Conservation (phyloP, 495 filamentous ascomycete genomes). For the Neurospora sp. region DNA sequence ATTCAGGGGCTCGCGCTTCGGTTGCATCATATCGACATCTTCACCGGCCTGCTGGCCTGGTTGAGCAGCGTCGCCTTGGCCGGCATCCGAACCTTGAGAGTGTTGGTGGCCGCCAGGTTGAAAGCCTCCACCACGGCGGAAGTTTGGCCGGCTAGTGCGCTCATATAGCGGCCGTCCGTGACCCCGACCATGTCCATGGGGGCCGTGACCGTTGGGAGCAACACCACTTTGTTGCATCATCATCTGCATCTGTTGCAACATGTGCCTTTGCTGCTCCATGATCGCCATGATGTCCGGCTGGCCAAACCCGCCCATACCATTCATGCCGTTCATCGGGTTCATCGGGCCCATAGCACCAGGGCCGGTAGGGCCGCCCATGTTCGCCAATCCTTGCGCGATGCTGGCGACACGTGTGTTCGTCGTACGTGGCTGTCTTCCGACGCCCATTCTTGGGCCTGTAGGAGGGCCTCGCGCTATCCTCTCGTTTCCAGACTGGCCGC, state of each 20-base stretch:
- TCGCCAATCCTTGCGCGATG: constrained; percentile 33
- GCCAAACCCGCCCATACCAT: constrained; percentile 29
- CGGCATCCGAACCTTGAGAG: constrained; percentile 11
- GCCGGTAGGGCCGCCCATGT: constrained; percentile 21
- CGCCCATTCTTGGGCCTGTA: constrained; percentile 54
- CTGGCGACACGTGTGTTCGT: constrained; percentile 32
- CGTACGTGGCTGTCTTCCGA: constrained; percentile 43
- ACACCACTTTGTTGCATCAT: constrained; percentile 43
- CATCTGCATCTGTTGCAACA: constrained; percentile 64
- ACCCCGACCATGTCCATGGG: constrained; percentile 18
- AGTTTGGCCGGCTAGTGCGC: constrained; percentile 39
- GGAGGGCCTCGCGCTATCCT: constrained; percentile 66
- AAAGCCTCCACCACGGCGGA: constrained; percentile 27
- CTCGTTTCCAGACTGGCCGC: constrained; percentile 58
- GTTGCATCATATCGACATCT: constrained; percentile 43
- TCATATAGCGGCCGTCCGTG: constrained; percentile 67
- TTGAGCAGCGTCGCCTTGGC: constrained; percentile 15
- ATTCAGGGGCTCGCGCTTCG: constrained; percentile 35
- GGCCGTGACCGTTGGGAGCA: neutral
- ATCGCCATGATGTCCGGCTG: constrained; percentile 75
- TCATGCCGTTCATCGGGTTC: constrained; percentile 31
- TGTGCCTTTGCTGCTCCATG: constrained; percentile 79
- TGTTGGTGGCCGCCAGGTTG: constrained; percentile 23
- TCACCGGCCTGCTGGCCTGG: constrained; percentile 20
- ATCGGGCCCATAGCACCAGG: constrained; percentile 21